phyloP scores from a whole-genome alignment of 2,329 filamentous ascomycete genomes.

The Tolypocladium guangdongense region DNA sequence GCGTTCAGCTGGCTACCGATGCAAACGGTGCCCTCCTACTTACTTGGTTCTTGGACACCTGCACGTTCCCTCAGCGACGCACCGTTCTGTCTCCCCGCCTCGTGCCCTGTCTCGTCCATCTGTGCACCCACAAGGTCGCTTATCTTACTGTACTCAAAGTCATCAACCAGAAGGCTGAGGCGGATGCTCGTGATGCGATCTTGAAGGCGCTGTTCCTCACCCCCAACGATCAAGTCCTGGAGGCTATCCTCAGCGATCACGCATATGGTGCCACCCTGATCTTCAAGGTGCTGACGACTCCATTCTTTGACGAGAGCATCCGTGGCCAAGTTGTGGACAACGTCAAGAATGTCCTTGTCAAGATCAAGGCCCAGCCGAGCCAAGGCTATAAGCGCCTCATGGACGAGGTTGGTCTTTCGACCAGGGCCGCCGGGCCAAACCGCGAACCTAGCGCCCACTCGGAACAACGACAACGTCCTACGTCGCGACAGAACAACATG shows the following conservation, averaged over 20 bases:
- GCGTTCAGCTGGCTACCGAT: constrained; percentile 91
- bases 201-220: constrained; percentile 89
- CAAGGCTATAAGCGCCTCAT: constrained; percentile 98
- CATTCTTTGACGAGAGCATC: constrained; percentile 91
- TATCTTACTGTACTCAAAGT: constrained; percentile 96
- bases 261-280: constrained; percentile 90
- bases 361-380: constrained; percentile 84
- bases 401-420: constrained; percentile 92
- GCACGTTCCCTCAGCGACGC: constrained; percentile 84
- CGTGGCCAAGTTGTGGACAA: constrained; percentile 83
- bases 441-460: constrained; percentile 32
- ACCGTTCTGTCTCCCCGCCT: constrained; percentile 86
- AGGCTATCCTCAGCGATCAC: constrained; percentile 84
- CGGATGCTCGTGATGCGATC: constrained; percentile 82
- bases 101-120: constrained; percentile 83
- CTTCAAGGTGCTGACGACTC: constrained; percentile 96
- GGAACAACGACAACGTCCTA: constrained; percentile 43
- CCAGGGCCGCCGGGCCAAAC: constrained; percentile 36
- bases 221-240: constrained; percentile 71
- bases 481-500: constrained; percentile 40
- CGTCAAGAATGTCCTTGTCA: constrained; percentile 76
- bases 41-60: constrained; percentile 97
- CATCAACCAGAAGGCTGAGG: constrained; percentile 93
- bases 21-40: constrained; percentile 87
- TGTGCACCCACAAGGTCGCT: constrained; percentile 97